These are phyloP conservation scores for Fimicolochytrium jonesii DNA, from an alignment of 192 early-diverging fungal species.

Conservation along the genomic window DNA sequence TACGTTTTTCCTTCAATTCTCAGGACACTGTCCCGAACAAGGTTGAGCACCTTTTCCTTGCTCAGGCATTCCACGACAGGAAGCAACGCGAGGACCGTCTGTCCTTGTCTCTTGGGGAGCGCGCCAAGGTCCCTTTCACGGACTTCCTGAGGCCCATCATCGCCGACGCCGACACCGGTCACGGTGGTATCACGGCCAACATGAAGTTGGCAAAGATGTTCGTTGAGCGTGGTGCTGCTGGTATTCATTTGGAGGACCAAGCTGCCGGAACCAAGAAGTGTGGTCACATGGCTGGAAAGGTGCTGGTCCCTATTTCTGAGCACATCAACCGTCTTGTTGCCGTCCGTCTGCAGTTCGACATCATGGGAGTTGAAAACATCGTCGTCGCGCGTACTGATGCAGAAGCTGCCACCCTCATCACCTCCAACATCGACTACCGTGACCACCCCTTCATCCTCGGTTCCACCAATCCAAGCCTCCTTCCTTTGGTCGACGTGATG, in stretches of 20 bases:
- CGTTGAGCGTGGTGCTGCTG: conserved; percentile 93
- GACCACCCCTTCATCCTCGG: conserved; percentile 96
- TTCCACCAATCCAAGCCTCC: conserved; percentile 74
- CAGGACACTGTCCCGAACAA: conserved; percentile 88
- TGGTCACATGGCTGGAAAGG: conserved; percentile 99
- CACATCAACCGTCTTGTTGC: conserved; percentile 96
- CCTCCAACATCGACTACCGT: conserved; percentile 91
- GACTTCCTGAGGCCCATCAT: conserved; percentile 95
- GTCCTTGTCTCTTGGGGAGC: conserved; percentile 56
- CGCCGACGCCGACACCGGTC: conserved; percentile 97
- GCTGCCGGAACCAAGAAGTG: conserved; percentile 97
- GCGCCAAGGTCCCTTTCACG: conserved; percentile 65
- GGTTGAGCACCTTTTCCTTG: conserved; percentile 97
- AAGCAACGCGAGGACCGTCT: conserved; percentile 90
- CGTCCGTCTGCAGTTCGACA: conserved; percentile 93
- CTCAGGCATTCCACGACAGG: conserved; percentile 96
- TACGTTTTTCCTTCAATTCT: too few relatives aligned
- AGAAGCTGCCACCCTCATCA: conserved; percentile 94
- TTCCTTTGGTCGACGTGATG: conserved; percentile 74
- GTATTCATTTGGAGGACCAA: conserved; percentile 93
- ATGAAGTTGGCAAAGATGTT: conserved; percentile 98
- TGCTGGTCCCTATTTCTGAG: conserved; percentile 94
- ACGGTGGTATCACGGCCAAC: conserved; percentile 96
- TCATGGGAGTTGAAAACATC: conserved; percentile 95
- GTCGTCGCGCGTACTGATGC: conserved; percentile 94